Base-by-base conservation (phyloP, 805 yeast genomes). In the Monosporozyma aerobia region DNA sequence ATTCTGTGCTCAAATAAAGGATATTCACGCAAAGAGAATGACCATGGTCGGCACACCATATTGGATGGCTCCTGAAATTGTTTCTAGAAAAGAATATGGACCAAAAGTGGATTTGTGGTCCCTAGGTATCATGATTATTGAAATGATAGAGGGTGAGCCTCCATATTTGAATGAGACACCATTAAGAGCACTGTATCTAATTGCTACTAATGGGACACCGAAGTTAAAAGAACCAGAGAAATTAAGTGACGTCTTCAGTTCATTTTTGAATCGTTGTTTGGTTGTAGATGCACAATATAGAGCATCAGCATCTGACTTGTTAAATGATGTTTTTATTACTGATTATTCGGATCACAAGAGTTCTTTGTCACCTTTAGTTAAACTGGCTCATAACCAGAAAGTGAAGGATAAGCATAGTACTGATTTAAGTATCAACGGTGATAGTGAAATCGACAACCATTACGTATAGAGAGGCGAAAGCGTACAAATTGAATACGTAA, bases 41-140 rank as follows among this genome's bases (percentile, higher is more conserved):
- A 94, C 99, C 3, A 89, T 94, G 96, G 99, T 94, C 19, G 99
- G 99, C 14, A 94, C 99, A 0, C 99, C 99, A 14, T 94, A 94
- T 68, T 94, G 99, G 99, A 94, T 94, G 99, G 99, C 99, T 0
- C 99, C 99, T 1, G 99, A 94, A 69, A 97, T 94, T 51, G 97
- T 94, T 29, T 82, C 90, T 22, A 81, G 94, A 60, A 90, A 90
- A 67, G 97, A 90, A 65, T 94, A 94, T 66, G 98, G 95, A 33
- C 95, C 95, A 47, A 90, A 94, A 67, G 96, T 94, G 44, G 99
- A 94, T 71, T 84, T 94, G 48, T 94, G 99, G 99, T 89, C 97
- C 8, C 73, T 94, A 56, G 99, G 99, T 59, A 94, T 94, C 58
- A 94, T 94, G 98, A 83, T 88, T 19, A 94, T 94, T 62, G 99